Base-by-base conservation (phyloP, 1,284 basidiomycete genomes). In the Trichosporon asahii region DNA sequence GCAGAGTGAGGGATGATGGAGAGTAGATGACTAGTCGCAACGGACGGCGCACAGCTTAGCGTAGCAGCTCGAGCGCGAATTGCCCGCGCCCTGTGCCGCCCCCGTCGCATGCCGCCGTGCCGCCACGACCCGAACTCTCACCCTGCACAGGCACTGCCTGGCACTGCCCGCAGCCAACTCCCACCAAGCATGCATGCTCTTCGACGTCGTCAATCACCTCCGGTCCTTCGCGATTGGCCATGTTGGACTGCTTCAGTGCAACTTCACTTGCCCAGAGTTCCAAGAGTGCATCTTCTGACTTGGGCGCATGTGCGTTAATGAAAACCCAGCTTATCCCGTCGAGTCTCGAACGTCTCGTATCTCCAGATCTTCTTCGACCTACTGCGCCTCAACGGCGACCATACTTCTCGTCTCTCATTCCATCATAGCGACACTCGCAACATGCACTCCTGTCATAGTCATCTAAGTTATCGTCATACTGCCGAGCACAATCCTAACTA, bases 31-130 rank as follows among this genome's bases (percentile, higher is more conserved):
- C 64, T 65, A 27, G 21, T 37, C 63, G 33, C 37, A 64, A 18
- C 23, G 12, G 65, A 25, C 49, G 46, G 27, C 65, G 65, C 49
- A 49, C 44, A 66, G 65, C 46, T 44, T 44, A n/a, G 33, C 40
- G 44, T 49, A 37, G 29, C 23, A 29, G 53, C 5, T 11, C 9
- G n/a, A 37, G 27, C 27, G 29, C 27, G 29, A 61, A 25, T 61
- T 61, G 57, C 29, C 27, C 57, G 57, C 53, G 40, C 40, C 40
- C 15, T 53, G 49, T 53, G 23, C 21, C 49, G 15, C n/a, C 18
- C 18, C 18, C 18, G 40, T 44, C 49, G 49, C 49, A 23, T 25
- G 49, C 49, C 44, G 18, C 44, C 49, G 49, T 21, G 21, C 49
- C 49, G 49, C 49, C 49, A 53, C 49, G 21, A 53, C 49, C 49